Conservation (phyloP, 257 asterid genomes). For the Ligustrum vulgare region DNA sequence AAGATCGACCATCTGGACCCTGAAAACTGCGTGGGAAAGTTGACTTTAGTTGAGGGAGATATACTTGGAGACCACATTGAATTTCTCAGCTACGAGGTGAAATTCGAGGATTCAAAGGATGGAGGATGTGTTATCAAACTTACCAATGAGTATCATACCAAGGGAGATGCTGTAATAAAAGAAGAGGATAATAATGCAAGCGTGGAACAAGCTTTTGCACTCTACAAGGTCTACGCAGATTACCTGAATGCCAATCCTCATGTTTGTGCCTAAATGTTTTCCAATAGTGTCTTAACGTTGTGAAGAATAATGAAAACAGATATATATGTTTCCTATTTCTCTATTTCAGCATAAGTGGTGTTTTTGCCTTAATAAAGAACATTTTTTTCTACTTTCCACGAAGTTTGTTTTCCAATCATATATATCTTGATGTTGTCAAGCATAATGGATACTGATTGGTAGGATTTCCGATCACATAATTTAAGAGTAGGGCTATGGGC, state of each 20-base stretch:
- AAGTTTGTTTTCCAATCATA: neutral
- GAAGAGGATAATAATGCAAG: constrained; percentile 18
- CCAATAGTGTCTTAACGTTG: neutral
- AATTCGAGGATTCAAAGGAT: constrained; percentile 27
- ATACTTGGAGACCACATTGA: constrained; percentile 31
- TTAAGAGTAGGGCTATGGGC: too few relatives aligned
- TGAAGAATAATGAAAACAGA: neutral
- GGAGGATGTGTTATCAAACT: constrained; percentile 34
- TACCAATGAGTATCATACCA: constrained; percentile 29
- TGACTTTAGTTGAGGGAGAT: constrained; percentile 29
- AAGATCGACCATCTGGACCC: constrained; percentile 26
- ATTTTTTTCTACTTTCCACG: neutral
- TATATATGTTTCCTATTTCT: neutral
- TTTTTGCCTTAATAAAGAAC: constrained; percentile 16
- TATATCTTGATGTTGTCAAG: too few relatives aligned
- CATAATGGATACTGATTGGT: too few relatives aligned
- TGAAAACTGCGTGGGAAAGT: constrained; percentile 24
- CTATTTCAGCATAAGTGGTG: neutral
- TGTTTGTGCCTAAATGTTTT: constrained; percentile 26
- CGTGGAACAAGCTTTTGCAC: constrained; percentile 1
- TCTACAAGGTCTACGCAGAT: constrained; percentile 32
- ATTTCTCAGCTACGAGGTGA: constrained; percentile 25
- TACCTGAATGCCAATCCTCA: constrained; percentile 32
- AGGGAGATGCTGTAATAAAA: constrained; percentile 14
- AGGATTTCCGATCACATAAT: too few relatives aligned